A percentile compares a stretch with the other conserved stretches of the same genome.
phyloP scores from a whole-genome alignment of 164 flowering plant genomes.

The Kalanchoe fedtschenkoi region DNA sequence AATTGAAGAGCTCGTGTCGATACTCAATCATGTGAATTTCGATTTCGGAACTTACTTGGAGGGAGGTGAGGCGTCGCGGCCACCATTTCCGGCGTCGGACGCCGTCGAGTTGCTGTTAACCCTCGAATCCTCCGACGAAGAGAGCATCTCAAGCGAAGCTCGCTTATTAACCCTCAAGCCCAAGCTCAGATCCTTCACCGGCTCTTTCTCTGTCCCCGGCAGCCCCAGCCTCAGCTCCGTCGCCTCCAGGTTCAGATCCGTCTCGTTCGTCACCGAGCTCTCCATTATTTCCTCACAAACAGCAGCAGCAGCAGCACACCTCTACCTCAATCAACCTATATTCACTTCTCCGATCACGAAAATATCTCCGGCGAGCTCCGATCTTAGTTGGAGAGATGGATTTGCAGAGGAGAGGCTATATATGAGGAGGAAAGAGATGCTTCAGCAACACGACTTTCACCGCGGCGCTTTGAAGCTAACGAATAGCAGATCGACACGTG shows the following conservation, averaged over 20 bases:
- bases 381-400: not conserved
- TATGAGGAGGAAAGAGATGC: not conserved
- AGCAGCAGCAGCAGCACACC: not conserved
- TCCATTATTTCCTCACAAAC: slow-evolving; percentile 10
- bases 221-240: slow-evolving; percentile 31
- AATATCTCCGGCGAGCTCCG: not conserved
- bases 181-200: slow-evolving; percentile 7
- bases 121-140: slow-evolving; percentile 12
- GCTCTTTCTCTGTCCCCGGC: slow-evolving; percentile 21
- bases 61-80: slow-evolving; percentile 16
- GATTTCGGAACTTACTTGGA: slow-evolving; percentile 19
- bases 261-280: slow-evolving; percentile 5
- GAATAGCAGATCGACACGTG: not conserved
- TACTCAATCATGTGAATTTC: not conserved
- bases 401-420: not conserved
- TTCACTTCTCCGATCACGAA: not conserved
- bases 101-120: slow-evolving; percentile 7
- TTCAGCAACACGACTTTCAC: not conserved
- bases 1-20: not conserved
- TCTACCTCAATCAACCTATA: not conserved
- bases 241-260: slow-evolving; percentile 21
- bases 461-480: not conserved
- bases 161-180: slow-evolving; percentile 19
- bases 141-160: slow-evolving; percentile 14
- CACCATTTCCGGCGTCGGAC: slow-evolving; percentile 5